phyloP scores from a whole-genome alignment of 768 basidiomycete species.

The Polyporus arcularius region DNA sequence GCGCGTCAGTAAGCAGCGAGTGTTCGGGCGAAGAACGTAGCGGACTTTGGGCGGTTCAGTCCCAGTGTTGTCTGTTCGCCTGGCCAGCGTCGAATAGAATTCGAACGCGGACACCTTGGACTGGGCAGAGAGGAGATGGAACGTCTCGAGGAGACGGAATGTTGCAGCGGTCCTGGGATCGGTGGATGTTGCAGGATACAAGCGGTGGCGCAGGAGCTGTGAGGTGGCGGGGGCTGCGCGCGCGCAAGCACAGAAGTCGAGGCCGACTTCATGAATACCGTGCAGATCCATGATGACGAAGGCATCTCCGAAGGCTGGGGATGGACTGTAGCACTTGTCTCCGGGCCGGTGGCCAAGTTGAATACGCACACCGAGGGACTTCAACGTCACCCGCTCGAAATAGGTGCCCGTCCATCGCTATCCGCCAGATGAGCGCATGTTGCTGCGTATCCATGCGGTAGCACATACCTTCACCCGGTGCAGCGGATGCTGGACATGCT shows the following conservation, averaged over 20 bases:
- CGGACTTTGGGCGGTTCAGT: not conserved
- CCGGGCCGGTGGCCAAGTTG: slow-evolving; percentile 30
- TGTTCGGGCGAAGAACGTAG: no score
- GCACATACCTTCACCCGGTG: slow-evolving; percentile 23
- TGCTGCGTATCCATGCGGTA: no score
- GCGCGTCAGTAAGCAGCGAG: not conserved
- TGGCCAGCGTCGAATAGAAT: slow-evolving; percentile 31
- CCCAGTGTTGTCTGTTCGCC: slow-evolving; percentile 35
- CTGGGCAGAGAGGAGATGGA: slow-evolving; percentile 35
- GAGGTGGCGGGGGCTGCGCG: not conserved
- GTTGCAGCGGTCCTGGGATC: slow-evolving; percentile 34
- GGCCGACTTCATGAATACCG: slow-evolving; percentile 28
- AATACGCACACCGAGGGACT: slow-evolving; percentile 20
- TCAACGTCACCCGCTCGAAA: slow-evolving; percentile 6
- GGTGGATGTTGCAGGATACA: slow-evolving; percentile 33
- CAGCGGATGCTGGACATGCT: slow-evolving; percentile 15
- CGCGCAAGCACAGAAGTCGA: slow-evolving; percentile 30
- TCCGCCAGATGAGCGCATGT: no score
- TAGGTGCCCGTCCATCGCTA: not conserved
- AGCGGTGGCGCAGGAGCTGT: slow-evolving; percentile 33
- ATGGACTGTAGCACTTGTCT: slow-evolving; percentile 10
- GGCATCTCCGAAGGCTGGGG: not conserved
- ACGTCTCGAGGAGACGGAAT: slow-evolving; percentile 30
- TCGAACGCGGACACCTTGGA: slow-evolving; percentile 36
- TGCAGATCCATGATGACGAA: slow-evolving; percentile 28